phyloP scores from a whole-genome alignment of 2,329 filamentous ascomycete genomes.

The Ceratocystis huliohia region DNA sequence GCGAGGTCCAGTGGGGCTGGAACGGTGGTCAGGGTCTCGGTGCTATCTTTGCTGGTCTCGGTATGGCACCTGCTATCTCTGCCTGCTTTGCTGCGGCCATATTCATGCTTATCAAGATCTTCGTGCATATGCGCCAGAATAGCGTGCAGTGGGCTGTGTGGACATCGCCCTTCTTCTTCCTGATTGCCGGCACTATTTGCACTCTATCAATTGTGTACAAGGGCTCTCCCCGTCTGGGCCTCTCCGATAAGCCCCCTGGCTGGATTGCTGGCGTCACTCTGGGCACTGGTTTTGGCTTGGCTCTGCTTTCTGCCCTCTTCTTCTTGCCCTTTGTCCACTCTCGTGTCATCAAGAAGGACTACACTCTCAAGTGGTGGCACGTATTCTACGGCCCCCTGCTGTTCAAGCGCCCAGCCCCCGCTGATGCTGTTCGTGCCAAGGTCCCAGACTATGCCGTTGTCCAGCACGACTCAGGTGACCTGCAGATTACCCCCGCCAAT shows the following conservation, averaged over 20 bases:
- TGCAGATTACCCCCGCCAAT: constrained; percentile 27
- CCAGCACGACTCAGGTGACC: constrained; percentile 32
- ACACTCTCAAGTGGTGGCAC: constrained; percentile 50
- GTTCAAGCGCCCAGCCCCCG: constrained; percentile 44
- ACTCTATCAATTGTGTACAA: constrained; percentile 71
- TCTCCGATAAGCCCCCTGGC: constrained; percentile 53
- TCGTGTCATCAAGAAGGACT: constrained; percentile 56
- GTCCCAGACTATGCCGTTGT: constrained; percentile 69
- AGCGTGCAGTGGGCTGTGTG: constrained; percentile 61
- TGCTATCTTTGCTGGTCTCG: constrained; percentile 58
- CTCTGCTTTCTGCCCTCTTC: constrained; percentile 50
- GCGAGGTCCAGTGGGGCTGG: constrained; percentile 56
- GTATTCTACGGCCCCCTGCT: constrained; percentile 51
- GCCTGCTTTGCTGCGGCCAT: constrained; percentile 53
- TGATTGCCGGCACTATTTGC: constrained; percentile 60
- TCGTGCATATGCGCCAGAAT: constrained; percentile 60
- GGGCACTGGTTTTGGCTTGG: constrained; percentile 49
- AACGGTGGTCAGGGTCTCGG: constrained; percentile 54
- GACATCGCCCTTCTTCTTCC: constrained; percentile 64
- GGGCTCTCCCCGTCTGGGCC: constrained; percentile 55
- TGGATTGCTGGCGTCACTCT: constrained; percentile 56
- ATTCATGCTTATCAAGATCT: constrained; percentile 58
- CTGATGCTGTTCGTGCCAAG: constrained; percentile 39
- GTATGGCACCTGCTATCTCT: constrained; percentile 57
- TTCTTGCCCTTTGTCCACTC: constrained; percentile 60